Base-by-base conservation (phyloP, 768 basidiomycete genomes). In the Leucocoprinus sp. region DNA sequence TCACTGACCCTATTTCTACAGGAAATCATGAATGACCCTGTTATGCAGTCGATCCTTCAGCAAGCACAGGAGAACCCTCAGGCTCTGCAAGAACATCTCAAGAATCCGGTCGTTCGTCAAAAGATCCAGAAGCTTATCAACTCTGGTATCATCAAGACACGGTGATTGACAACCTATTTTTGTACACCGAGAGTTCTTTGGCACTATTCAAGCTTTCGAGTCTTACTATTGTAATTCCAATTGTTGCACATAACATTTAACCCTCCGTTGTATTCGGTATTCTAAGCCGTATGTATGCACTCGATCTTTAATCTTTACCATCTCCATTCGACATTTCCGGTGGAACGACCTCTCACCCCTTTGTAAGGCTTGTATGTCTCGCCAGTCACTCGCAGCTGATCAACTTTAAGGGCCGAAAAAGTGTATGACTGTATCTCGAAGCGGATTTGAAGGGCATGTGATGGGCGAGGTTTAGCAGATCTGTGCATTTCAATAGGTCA, bases 1-100 rank as follows among this genome's bases (percentile, higher is more conserved):
- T 33, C 42, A 1, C n/a, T 29, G 18, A 19, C 33, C 18, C 7
- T 15, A 36, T 21, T 6, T 45, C 38, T 50, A 17, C 58, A 93
- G 85, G 61, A 66, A 45, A 92, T 93, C 57, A 91, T 93, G 88
- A 69, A 63, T 55, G 92, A 93, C 61, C 90, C 92, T 7, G 69
- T 95, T 52, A 95, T 96, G 88, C 88, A 96, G 65, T 80, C 80
- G 48, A 96, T 99, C 53, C 63, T 99, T 57, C 87, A 93, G 61
- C 93, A 98, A 66, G 91, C 92, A 5, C 95, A 99, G 66, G 57
- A 67, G 40, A 82, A 97, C 63, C 95, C 96, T 5, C 70, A 76
- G 36, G 89, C 93, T 18, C 69, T 99, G 48, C 85, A 89, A 62
- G 91, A 96, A 55, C 95, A 99, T 66, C 85, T 98, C 84, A 91